A percentile compares a stretch with the other conserved stretches of the same genome.
Evolutionary conservation across 2,329 filamentous ascomycete species (phyloP).

Genomic region (Ambrosiella beaveri): DNA sequence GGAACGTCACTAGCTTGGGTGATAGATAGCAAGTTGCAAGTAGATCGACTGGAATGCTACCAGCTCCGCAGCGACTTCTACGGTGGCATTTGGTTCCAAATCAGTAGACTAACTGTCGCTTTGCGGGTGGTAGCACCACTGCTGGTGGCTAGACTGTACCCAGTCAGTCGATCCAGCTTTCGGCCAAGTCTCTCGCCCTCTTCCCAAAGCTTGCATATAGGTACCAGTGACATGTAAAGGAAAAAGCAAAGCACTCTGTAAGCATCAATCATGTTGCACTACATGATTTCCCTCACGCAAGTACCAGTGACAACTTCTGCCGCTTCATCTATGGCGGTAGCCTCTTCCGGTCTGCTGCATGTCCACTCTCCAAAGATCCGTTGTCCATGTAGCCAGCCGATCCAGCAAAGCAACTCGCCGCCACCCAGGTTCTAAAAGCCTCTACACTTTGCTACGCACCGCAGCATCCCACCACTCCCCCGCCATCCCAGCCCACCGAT

Average conservation of each 20-base stretch:
- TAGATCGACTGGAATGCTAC: too few relatives aligned
- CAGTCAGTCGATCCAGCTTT: too few relatives aligned
- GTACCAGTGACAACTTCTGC: neutral
- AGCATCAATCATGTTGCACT: neutral
- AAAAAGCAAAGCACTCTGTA: neutral
- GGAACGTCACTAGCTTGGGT: too few relatives aligned
- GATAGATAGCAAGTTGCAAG: too few relatives aligned
- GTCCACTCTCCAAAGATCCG: neutral
- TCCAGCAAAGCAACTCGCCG: neutral
- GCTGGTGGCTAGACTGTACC: too few relatives aligned
- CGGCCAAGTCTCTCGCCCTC: neutral
- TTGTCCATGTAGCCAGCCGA: neutral
- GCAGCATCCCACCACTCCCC: neutral
- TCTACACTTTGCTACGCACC: neutral
- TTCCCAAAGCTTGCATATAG: neutral
- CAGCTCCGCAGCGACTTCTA: too few relatives aligned
- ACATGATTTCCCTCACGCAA: neutral
- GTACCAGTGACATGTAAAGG: neutral
- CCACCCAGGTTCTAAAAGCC: neutral
- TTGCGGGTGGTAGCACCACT: too few relatives aligned
- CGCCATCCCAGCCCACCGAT: neutral
- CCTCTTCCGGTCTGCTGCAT: neutral
- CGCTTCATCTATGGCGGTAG: neutral
- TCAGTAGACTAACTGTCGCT: too few relatives aligned
- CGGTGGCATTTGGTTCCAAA: too few relatives aligned